Conservation (phyloP, 345 rosid species). For the Citrus maxima region DNA sequence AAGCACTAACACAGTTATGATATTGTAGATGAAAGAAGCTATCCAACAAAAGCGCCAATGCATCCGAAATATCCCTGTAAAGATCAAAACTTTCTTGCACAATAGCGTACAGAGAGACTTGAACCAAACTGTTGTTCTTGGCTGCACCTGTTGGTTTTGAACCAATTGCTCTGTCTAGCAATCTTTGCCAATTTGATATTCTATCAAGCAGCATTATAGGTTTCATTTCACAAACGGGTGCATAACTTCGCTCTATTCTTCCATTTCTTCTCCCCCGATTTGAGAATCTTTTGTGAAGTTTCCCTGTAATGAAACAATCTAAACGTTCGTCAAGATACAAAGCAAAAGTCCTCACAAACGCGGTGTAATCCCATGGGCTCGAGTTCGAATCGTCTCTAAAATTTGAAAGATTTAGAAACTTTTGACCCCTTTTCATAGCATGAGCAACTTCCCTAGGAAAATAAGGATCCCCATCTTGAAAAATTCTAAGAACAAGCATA, state of each 20-base stretch:
- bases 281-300: constrained; percentile 48
- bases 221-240: constrained; percentile 55
- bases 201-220: constrained; percentile 57
- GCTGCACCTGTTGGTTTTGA: constrained; percentile 65
- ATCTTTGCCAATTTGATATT: constrained; percentile 61
- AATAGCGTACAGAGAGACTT: constrained; percentile 44
- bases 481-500: constrained; percentile 65
- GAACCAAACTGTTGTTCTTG: constrained; percentile 47
- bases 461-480: constrained; percentile 75
- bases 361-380: constrained; percentile 74
- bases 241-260: constrained; percentile 14
- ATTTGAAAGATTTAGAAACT: constrained; percentile 61
- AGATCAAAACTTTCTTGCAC: constrained; percentile 77
- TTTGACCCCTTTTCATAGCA: constrained; percentile 71
- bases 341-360: constrained; percentile 59
- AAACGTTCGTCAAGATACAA: constrained; percentile 68
- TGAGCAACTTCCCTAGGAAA: constrained; percentile 75
- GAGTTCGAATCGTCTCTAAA: constrained; percentile 69
- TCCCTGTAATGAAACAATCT: constrained; percentile 66
- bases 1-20: constrained; percentile 56
- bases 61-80: constrained; percentile 69
- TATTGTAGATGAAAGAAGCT: constrained; percentile 70
- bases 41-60: constrained; percentile 53
- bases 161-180: constrained; percentile 69
- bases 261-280: constrained; percentile 15